Evolutionary conservation across 106 monocot species (phyloP), one percentile per base, ranked within the genome.

Genomic region (Posidonia australis): DNA sequence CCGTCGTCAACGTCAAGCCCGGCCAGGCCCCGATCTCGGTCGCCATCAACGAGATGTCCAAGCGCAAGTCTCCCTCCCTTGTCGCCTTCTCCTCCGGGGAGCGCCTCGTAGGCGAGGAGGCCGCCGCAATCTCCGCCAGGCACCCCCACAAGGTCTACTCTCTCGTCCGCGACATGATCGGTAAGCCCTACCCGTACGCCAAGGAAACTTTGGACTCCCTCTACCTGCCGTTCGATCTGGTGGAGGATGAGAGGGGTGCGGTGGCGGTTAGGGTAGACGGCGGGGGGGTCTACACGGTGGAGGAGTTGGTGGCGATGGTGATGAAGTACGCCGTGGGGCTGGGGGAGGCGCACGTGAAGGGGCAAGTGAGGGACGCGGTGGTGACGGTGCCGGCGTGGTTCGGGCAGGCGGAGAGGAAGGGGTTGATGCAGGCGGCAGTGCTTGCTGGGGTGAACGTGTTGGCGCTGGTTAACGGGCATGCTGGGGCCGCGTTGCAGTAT

Each of bases 1-100:
- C 87, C 23, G 91, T 88, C 20, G 98, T 99, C 32, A 85, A 91
- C 71, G 76, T 99, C 24, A 83, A 79, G 59, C 87, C 91, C 22
- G 85, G 85, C 13, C 98, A 92, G 54, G 44, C 41, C 49, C 98
- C 98, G 52, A 99, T 99, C 76, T 79, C 91, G 23, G 59, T 99
- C 30, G 98, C 90, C 46, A 99, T 99, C 87, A 99, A 91, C 66
- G 98, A 99, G 77, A 99, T 99, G 98, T 99, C 91, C 20, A 99
- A 99, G 63, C 75, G 91, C 41, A 99, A 99, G 72, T 91, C 96
- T 53, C 96, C 96, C 4, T 76, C 87, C 41, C 80, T 98, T 42
- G 90, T 84, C 63, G 90, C 70, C 17, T 76, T 99, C 77, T 54
- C 72, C 57, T 58, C 62, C 29, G 98, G 91, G 16, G 46, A 76